These are phyloP conservation scores for Puccinia polysora DNA, from an alignment of 1,284 basidiomycete genomes.

Conservation along the genomic window DNA sequence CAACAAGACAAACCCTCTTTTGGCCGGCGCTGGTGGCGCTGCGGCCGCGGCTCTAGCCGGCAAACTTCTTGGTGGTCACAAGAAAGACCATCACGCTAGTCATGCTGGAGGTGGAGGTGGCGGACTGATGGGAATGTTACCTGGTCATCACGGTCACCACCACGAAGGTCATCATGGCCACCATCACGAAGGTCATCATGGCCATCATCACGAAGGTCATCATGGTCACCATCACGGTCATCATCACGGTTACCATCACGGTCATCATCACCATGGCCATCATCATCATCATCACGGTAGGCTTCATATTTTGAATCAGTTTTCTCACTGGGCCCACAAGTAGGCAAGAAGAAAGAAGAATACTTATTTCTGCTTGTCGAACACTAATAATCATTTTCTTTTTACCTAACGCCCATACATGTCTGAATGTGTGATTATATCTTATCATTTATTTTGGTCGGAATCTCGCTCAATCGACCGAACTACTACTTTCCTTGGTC, in stretches of 20 bases:
- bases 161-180: not conserved
- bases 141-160: conserved; percentile 11
- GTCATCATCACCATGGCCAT: not conserved
- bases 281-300: conserved; percentile 5
- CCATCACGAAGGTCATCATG: conserved; percentile 11
- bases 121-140: not conserved
- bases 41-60: conserved; percentile 9
- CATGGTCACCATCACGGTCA: not conserved
- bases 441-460: no score
- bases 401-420: no score
- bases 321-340: no score
- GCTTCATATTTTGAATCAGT: no score
- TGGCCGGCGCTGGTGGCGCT: conserved; percentile 10
- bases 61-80: conserved; percentile 7
- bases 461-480: no score
- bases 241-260: conserved; percentile 13
- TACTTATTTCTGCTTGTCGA: no score
- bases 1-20: conserved; percentile 8
- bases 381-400: no score
- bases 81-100: not conserved
- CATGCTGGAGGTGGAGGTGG: conserved; percentile 7
- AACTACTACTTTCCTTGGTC: no score
- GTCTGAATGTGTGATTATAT: no score
- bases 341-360: no score
- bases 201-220: not conserved